These are phyloP conservation scores for Ganoderma sinense DNA, from an alignment of 1,284 basidiomycete species.

Conservation along the genomic window DNA sequence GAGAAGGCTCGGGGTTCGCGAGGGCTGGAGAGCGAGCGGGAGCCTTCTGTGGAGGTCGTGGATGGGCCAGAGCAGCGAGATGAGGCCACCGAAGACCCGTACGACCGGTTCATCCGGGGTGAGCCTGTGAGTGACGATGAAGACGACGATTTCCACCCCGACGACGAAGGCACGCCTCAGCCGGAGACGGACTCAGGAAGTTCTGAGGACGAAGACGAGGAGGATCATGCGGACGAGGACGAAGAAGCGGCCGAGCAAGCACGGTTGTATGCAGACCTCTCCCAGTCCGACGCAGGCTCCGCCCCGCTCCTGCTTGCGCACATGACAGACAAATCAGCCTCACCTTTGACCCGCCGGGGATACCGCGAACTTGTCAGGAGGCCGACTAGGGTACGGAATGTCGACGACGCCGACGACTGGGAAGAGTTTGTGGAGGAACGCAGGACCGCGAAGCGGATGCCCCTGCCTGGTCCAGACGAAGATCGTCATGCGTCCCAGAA, in stretches of 20 bases:
- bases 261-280: constrained; percentile 53
- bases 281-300: constrained; percentile 41
- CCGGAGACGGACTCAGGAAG: constrained; percentile 8
- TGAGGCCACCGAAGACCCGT: constrained; percentile 46
- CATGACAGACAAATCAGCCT: constrained; percentile 47
- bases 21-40: constrained; percentile 16
- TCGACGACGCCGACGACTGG: constrained; percentile 36
- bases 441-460: constrained; percentile 27
- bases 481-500: constrained; percentile 40
- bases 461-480: constrained; percentile 30
- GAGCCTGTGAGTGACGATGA: constrained; percentile 71
- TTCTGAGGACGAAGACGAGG: constrained; percentile 25
- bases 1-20: constrained; percentile 31
- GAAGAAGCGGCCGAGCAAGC: constrained; percentile 45
- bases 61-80: not conserved
- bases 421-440: constrained; percentile 36
- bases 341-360: constrained; percentile 55
- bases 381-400: constrained; percentile 15
- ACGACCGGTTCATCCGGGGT: constrained; percentile 67
- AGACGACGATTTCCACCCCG: constrained; percentile 53
- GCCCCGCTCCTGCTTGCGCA: constrained; percentile 60
- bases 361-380: constrained; percentile 47
- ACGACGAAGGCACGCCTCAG: constrained; percentile 10
- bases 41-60: not conserved
- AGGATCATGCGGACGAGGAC: constrained; percentile 36